Conservation (phyloP, 2,329 filamentous ascomycete genomes). For the Botryotinia calthae region DNA sequence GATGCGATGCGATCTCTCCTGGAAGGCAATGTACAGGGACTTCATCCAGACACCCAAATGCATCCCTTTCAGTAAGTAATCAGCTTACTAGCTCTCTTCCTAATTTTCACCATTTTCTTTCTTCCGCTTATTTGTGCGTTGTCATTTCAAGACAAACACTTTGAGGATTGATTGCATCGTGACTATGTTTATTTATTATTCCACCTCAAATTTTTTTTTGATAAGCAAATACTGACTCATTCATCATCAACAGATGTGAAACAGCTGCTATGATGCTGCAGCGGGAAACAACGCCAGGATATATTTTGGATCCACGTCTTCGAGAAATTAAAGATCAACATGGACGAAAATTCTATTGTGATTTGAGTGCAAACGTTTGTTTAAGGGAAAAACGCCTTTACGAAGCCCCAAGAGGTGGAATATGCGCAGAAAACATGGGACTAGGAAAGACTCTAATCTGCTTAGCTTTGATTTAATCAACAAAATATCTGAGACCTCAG, state of each 20-base stretch:
- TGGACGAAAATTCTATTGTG: constrained; percentile 66
- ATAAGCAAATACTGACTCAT: not conserved
- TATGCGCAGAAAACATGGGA: constrained; percentile 79
- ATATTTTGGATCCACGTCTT: constrained; percentile 71
- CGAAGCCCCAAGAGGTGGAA: constrained; percentile 71
- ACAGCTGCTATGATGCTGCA: constrained; percentile 84
- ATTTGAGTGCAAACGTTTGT: constrained; percentile 60
- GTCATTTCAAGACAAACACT: not conserved
- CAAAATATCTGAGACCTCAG: constrained; percentile 63
- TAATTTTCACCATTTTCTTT: not conserved
- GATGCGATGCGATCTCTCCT: constrained; percentile 57
- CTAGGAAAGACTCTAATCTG: constrained; percentile 87
- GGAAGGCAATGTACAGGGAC: constrained; percentile 51
- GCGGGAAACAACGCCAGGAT: constrained; percentile 65
- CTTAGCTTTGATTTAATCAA: constrained; percentile 72
- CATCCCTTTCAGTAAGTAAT: constrained; percentile 65
- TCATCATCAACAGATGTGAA: constrained; percentile 44
- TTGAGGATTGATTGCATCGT: not conserved
- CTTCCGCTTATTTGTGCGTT: not conserved
- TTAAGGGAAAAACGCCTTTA: constrained; percentile 68
- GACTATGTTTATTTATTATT: not conserved
- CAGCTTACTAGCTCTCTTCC: not conserved
- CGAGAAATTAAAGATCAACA: constrained; percentile 57
- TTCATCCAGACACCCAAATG: constrained; percentile 57
- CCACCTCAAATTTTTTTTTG: too few relatives aligned